These are phyloP conservation scores for Apiospora sp. DNA, from an alignment of 2,329 filamentous ascomycete species.

Conservation along the genomic window DNA sequence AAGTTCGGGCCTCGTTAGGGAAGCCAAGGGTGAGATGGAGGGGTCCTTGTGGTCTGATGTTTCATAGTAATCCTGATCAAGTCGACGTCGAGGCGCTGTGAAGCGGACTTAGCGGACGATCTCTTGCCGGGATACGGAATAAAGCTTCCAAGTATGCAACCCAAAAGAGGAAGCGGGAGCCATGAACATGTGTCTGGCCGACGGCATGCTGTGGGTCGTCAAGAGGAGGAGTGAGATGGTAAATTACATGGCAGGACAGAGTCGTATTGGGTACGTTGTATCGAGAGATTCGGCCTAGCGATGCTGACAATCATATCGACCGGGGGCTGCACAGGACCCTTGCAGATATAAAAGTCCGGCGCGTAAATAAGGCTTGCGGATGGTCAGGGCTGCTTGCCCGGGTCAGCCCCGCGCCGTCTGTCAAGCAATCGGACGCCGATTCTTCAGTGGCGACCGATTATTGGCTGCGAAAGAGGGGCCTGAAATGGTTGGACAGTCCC, in stretches of 20 bases:
- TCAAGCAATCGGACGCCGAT: slow-evolving; percentile 58
- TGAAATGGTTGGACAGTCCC: slow-evolving; percentile 18
- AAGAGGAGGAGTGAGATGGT: slow-evolving; percentile 18
- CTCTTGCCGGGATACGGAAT: slow-evolving; percentile 9
- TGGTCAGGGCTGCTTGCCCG: slow-evolving; percentile 43
- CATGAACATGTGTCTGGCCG: slow-evolving; percentile 7
- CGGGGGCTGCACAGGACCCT: slow-evolving; percentile 41
- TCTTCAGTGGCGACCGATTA: slow-evolving; percentile 44
- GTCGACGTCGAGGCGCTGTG: slow-evolving; percentile 2
- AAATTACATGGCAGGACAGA: slow-evolving; percentile 19
- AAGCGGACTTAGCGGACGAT: slow-evolving; percentile 2
- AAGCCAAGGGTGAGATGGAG: neutral
- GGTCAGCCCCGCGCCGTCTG: slow-evolving; percentile 48
- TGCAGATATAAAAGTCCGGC: slow-evolving; percentile 52
- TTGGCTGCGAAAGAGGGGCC: slow-evolving; percentile 47
- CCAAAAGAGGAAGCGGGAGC: slow-evolving; percentile 5
- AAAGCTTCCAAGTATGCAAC: slow-evolving; percentile 14
- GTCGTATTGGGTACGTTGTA: slow-evolving; percentile 4
- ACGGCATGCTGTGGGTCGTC: neutral
- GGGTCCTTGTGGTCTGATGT: neutral
- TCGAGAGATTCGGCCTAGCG: slow-evolving; percentile 27
- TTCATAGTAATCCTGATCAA: slow-evolving; percentile 4
- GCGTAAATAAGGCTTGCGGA: slow-evolving; percentile 60
- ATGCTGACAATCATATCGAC: slow-evolving; percentile 24
- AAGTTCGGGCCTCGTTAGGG: neutral